These are phyloP conservation scores for Rosa lucieae DNA, from an alignment of 306 rosid genomes.

Conservation along the genomic window DNA sequence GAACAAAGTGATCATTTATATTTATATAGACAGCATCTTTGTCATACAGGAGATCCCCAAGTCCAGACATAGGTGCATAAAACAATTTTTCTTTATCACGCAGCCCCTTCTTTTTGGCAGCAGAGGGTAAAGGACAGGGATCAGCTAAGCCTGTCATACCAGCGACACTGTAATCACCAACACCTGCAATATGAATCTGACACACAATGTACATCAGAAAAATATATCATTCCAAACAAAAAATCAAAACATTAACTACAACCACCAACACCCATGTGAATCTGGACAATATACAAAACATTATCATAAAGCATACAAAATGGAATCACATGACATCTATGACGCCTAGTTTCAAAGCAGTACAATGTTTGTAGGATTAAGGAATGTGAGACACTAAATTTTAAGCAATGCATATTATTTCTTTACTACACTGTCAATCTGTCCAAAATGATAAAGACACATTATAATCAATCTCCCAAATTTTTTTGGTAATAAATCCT, in stretches of 20 bases:
- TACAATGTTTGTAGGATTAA: no score
- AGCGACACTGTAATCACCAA: conserved; percentile 79
- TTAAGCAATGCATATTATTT: background rate
- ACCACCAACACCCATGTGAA: background rate
- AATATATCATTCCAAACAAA: background rate
- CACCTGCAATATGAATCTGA: conserved; percentile 97
- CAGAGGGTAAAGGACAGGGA: conserved; percentile 97
- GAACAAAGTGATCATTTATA: conserved; percentile 81
- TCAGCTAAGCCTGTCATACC: conserved; percentile 62
- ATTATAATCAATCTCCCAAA: background rate
- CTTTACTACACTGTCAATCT: background rate
- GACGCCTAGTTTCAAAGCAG: background rate
- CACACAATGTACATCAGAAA: conserved; percentile 28
- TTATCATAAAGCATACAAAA: background rate
- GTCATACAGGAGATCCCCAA: conserved; percentile 93
- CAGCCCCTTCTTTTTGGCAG: conserved; percentile 95
- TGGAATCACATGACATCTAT: background rate
- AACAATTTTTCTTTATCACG: conserved; percentile 90
- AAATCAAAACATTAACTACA: background rate
- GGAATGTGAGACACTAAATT: background rate
- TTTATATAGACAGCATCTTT: conserved; percentile 94
- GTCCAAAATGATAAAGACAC: background rate
- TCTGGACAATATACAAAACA: background rate
- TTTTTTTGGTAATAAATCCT: background rate
- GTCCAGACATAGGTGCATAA: conserved; percentile 96